Evolutionary conservation across 2,329 filamentous ascomycete genomes (phyloP), one percentile per base, ranked within the genome.

Genomic region (Apiospora koreana): DNA sequence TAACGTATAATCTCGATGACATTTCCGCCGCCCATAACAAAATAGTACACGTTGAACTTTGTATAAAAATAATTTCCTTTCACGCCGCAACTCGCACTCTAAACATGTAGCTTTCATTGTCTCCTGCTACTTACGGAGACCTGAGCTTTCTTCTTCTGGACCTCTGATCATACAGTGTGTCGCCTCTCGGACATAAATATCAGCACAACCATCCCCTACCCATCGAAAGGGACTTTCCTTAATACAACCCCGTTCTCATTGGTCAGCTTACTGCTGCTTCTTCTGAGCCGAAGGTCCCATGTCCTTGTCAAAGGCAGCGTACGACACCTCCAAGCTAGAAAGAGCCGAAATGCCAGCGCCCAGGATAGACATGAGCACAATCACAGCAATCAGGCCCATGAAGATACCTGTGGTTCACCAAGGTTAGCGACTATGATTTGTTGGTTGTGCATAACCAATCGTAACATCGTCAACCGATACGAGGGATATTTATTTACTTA

Each of bases 251-350:
- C 7, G n/a, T 25, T 14, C 38, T 12, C 16, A 31, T 6, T 2
- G 6, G 3, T 45, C 42, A 10, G n/a, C 42, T 41, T 70, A 83
- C 75, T 86, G 87, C 82, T 91, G 87, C 85, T 94, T 97, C 89
- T 95, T 97, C 82, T 97, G 93, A 42, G 92, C 92, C 46, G 90
- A 86, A n/a, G 94, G 93, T 0, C 94, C 94, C 86, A 94, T 97
- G 76, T 98, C 95, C 86, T 97, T 98, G 80, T 97, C 95, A 79
- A 98, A 99, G 1, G 96, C 94, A 73, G 93, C 94, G 80, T 98
- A 98, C 0, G 94, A 93, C 41, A 98, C 94, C 80, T 98, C 87
- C 23, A 99, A 86, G 75, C 94, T 95, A 8, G 88, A 85, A 16
- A 98, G 86, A 18, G 93, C 94, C 71, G 82, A 89, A 69, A 98